Base-by-base conservation (phyloP, 305 asterid species). In the Fraxinus paxiana region DNA sequence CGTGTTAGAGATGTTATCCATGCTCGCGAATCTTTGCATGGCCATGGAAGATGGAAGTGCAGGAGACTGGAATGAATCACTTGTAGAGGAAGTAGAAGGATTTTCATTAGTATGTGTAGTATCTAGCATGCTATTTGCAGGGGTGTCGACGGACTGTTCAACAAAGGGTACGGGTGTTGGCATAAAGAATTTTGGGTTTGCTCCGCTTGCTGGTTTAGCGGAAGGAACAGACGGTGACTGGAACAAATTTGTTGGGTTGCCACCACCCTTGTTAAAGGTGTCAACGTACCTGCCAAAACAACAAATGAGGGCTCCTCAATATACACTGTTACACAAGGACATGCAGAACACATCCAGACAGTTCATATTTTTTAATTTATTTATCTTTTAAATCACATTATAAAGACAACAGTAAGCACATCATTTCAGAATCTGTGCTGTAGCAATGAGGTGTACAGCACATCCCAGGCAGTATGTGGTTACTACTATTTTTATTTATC, bases 251-350 rank as follows among this genome's bases (percentile, higher is more conserved):
- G 91, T 79, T n/a, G 92, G 81, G 78, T 86, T 91, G 28, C 95
- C 95, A 70, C 97, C 92, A 43, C 97, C 99, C 88, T 86, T 83
- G 86, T 94, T 95, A 79, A 95, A 95, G 48, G 99, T 92, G 87
- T 95, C 99, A 2, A 95, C 99, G 1, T 94, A 95, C 93, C 99
- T 95, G 97, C 61, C 84, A 76, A 82, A 73, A 75, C 71, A 78
- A 24, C 15, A 72, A 77, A 10, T 70, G 37, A 46, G 15, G 33
- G 17, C 67, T 38, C 26, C 12, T 65, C 73, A 28, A 18, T 73
- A 17, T 24, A 54, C 73, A 46, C 35, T 3, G 73, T 33, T 54
- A 56, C 61, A 81, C 78, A 17, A 82, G 41, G 4, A 38, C 7
- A n/a, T 8, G 59, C 70, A 69, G 15, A 17, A 31, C 38, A 8